These are phyloP conservation scores for Cylindrodendrum hubeiense DNA, from an alignment of 2,329 filamentous ascomycete species.

Conservation along the genomic window DNA sequence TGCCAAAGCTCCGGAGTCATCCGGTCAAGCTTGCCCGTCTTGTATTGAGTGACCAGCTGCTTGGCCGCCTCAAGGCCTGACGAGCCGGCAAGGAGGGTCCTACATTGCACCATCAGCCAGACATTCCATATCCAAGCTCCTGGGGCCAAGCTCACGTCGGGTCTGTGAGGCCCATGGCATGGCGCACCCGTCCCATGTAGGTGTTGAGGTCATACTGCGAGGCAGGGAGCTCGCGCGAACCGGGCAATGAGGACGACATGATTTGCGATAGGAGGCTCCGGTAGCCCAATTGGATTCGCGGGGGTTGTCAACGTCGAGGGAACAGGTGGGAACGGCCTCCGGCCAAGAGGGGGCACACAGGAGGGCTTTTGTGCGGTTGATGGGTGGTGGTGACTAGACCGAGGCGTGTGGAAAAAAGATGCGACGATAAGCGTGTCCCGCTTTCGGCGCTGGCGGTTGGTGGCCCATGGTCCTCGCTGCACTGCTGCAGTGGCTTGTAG, in stretches of 20 bases:
- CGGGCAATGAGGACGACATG: slow-evolving; percentile 77
- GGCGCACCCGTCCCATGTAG: slow-evolving; percentile 94
- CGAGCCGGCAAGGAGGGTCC: slow-evolving; percentile 85
- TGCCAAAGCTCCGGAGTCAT: slow-evolving; percentile 95
- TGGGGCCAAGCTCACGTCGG: slow-evolving; percentile 79
- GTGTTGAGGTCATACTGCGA: slow-evolving; percentile 94
- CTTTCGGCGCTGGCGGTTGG: slow-evolving; percentile 45
- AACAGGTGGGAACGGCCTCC: slow-evolving; percentile 16
- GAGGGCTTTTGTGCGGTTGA: slow-evolving; percentile 22
- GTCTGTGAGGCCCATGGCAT: slow-evolving; percentile 91
- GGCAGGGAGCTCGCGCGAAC: slow-evolving; percentile 83
- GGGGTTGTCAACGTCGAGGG: slow-evolving; percentile 4
- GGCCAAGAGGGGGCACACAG: slow-evolving; percentile 8
- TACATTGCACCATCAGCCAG: slow-evolving; percentile 53
- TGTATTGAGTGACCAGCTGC: slow-evolving; percentile 83
- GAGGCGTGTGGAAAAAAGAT: slow-evolving; percentile 34
- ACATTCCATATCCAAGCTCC: neutral
- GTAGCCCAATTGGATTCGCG: slow-evolving; percentile 23
- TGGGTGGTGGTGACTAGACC: slow-evolving; percentile 21
- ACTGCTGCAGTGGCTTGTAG: slow-evolving; percentile 11
- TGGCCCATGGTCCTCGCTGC: neutral
- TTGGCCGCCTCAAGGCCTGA: slow-evolving; percentile 89
- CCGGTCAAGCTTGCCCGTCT: slow-evolving; percentile 79
- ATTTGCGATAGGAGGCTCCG: slow-evolving; percentile 18
- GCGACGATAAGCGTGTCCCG: slow-evolving; percentile 49